These are phyloP conservation scores for Fusarium annulatum DNA, from an alignment of 2,329 filamentous ascomycete genomes.

Conservation along the genomic window DNA sequence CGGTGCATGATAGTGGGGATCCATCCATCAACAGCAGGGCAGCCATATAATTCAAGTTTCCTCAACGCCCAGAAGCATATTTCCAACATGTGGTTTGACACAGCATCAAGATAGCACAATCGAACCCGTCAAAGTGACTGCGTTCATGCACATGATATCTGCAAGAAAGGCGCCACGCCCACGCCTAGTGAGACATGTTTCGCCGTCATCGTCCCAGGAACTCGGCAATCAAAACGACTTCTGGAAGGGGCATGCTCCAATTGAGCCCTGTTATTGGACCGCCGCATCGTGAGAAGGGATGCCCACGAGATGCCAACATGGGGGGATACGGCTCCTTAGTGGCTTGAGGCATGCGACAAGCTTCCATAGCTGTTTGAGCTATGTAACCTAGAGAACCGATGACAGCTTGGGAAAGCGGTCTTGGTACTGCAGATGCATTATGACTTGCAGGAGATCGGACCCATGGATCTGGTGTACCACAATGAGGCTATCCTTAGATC, in stretches of 20 bases:
- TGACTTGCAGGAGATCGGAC: constrained; percentile 10
- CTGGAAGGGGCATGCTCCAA: constrained; percentile 34
- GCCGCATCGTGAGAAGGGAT: constrained; percentile 2
- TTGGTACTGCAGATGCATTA: background rate
- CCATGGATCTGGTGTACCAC: background rate
- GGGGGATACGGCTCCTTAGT: background rate
- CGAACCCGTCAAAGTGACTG: background rate
- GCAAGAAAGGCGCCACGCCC: constrained; percentile 7
- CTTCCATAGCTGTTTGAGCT: background rate
- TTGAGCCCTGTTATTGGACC: constrained; percentile 24
- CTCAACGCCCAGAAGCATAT: background rate
- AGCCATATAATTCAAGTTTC: background rate
- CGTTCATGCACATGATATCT: constrained; percentile 29
- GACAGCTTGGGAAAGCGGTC: background rate
- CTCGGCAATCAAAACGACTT: constrained; percentile 23
- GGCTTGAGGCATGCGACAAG: constrained; percentile 19
- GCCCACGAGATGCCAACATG: constrained; percentile 19
- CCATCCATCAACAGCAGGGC: background rate
- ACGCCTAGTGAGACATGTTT: constrained; percentile 14
- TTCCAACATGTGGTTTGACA: background rate
- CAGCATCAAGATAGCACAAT: background rate
- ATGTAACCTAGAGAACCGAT: background rate
- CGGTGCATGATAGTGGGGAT: constrained; percentile 13
- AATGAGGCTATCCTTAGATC: background rate
- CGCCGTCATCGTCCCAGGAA: constrained; percentile 11